Base-by-base conservation (phyloP, 148 eudicot species). In the Mesembryanthemum crystallinum region DNA sequence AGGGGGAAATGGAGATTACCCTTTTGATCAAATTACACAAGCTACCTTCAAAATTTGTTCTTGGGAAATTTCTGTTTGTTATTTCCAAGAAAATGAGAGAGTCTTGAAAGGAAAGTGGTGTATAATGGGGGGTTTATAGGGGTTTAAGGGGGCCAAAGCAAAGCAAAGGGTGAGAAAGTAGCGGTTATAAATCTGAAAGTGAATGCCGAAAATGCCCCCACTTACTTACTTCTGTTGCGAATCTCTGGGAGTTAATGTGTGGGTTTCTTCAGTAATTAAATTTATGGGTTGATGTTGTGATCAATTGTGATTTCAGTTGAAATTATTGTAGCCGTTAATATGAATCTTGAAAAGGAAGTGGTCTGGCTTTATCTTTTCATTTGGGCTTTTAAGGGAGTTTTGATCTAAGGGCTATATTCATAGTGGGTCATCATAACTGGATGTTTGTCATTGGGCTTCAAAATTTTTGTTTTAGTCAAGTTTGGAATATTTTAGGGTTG, bases 111-210 rank as follows among this genome's bases (percentile, higher is more conserved):
- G 45, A 73, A 27, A 32, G 30, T 33, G 69, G 15, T 2, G 39
- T 47, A 59, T 75, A 7, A 10, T 11, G 18, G 18, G 61, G 61
- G 61, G 25, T 65, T 47, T 8, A 12, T 27, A 28, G 67, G 71
- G 79, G 79, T 67, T 68, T 67, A 57, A 67, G 58, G 4, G 39
- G 39, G 39, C 6, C 39, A 35, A 35, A 35, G 12, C 12, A 15
- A 12, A 42, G 18, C 7, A 25, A 32, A 10, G 5, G 27, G 28
- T 45, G 30, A 21, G 62, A 43, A 45, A 58, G 58, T 28, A 47
- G 79, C 79, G 73, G 73, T 76, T 68, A 76, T 76, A 37, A 35
- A 2, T 76, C 67, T 67, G 8, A 25, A 65, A 20, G 0, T 0
- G 39, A 51, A 43, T 76, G 27, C 47, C 67, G 72, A 37, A 76